Conservation (phyloP, 2,329 filamentous ascomycete genomes). For the Gaeumannomyces tritici region DNA sequence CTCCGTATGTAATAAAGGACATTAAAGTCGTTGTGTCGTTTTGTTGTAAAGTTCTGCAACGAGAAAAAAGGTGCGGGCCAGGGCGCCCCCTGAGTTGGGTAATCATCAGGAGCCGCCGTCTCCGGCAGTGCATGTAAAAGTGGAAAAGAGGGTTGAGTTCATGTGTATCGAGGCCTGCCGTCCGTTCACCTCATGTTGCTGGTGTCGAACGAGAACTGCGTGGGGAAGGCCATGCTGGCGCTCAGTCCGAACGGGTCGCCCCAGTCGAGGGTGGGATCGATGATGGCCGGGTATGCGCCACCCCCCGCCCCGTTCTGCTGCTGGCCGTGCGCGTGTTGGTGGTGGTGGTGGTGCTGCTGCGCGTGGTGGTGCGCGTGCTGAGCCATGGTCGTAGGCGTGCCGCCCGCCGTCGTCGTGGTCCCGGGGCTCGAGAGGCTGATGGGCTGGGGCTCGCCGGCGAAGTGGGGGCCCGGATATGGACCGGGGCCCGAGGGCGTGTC, state of each 20-base stretch:
- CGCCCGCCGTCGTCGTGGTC: constrained; percentile 22
- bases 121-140: not conserved
- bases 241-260: constrained; percentile 81
- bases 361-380: constrained; percentile 11
- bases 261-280: constrained; percentile 80
- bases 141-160: not conserved
- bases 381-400: constrained; percentile 21
- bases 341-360: constrained; percentile 4
- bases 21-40: constrained; percentile 1
- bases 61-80: not conserved
- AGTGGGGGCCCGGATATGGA: constrained; percentile 51
- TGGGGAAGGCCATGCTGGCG: constrained; percentile 88
- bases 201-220: constrained; percentile 67
- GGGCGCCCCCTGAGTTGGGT: not conserved
- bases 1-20: not conserved
- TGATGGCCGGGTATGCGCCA: constrained; percentile 50
- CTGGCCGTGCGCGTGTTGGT: constrained; percentile 39
- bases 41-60: not conserved
- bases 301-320: not conserved
- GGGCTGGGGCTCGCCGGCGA: constrained; percentile 31
- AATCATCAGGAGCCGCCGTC: not conserved
- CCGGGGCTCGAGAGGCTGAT: constrained; percentile 30
- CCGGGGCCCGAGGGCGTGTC: constrained; percentile 57
- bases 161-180: not conserved
- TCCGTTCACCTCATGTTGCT: constrained; percentile 35